Evolutionary conservation across 73 alveolate species (phyloP), one percentile per base, ranked within the genome.

Genomic region (Uronychia setigera): DNA sequence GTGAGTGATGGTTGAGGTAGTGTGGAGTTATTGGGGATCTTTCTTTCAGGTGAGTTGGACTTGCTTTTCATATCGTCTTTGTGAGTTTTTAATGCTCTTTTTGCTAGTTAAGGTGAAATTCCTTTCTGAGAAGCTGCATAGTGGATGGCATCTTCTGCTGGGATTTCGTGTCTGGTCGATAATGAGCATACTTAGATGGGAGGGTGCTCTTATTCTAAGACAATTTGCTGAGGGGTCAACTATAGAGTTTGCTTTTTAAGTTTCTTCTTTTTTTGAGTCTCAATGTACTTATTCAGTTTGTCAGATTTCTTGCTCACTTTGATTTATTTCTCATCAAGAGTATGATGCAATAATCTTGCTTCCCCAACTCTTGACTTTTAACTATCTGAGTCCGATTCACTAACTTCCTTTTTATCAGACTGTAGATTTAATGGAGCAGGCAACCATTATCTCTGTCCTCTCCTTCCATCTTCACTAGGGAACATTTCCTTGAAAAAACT

Each of bases 1-100:
- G 67, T 46, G 67, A 46, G 67, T 46, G 67, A 46, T 46, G 67
- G 67, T 46, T 46, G 67, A 46, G 67, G 67, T 46, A 46, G 67
- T 46, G 67, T 46, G 67, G 67, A 46, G 67, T 46, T 46, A 11
- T 5, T 46, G 19, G 67, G 67, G 19, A 46, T 46, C 67, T 19
- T 46, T 19, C 19, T 46, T 19, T 46, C 67, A 46, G 67, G 67
- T 5, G 67, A 46, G 19, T 46, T 46, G 67, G 67, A 46, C 19
- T 46, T 46, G 5, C n/a, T 11, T 46, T 46, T 46, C n/a, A 46
- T 5, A 46, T 46, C 67, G 67, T 46, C 67, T 46, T 19, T 46
- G 67, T 46, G 19, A 19, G 67, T 46, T 19, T 19, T 46, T 19
- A 46, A 5, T 11, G 67, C 67, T 19, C 19, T 46, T 46, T 46